These are phyloP conservation scores for Sphagnum fallax DNA, from an alignment of 228 moss, liverwort and hornwort genomes.

Conservation along the genomic window DNA sequence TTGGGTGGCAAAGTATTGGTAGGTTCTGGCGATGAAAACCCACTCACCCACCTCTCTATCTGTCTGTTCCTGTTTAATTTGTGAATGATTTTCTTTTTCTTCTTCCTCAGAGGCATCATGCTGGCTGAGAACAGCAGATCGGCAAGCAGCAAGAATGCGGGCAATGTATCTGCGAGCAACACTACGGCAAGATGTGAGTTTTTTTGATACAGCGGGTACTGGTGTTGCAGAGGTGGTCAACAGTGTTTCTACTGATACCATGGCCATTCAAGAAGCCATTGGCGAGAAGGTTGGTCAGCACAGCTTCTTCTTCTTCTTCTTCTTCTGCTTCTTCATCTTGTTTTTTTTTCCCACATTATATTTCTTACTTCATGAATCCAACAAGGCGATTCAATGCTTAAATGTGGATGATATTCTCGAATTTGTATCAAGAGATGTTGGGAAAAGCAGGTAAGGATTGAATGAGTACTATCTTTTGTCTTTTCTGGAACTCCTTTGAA, in stretches of 20 bases:
- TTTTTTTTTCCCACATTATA: neutral
- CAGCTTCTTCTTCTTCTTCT: neutral
- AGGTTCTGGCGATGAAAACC: neutral
- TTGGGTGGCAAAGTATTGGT: neutral
- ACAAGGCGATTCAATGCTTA: neutral
- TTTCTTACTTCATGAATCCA: neutral
- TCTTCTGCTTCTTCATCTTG: too few relatives aligned
- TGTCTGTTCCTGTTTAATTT: neutral
- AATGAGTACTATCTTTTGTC: too few relatives aligned
- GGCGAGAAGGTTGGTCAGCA: conserved; percentile 58
- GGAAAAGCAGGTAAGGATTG: too few relatives aligned
- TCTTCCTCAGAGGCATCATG: conserved; percentile 57
- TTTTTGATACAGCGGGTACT: conserved; percentile 61
- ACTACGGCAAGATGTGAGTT: conserved; percentile 68
- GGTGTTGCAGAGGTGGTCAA: conserved; percentile 70
- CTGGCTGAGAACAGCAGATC: conserved; percentile 66
- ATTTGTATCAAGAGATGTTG: too few relatives aligned
- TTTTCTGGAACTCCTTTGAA: neutral
- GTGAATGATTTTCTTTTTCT: neutral
- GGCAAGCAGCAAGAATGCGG: conserved; percentile 60
- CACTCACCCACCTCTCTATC: neutral
- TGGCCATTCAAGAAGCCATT: conserved; percentile 62
- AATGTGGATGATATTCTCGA: neutral
- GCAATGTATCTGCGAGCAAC: conserved; percentile 60
- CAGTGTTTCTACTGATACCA: conserved; percentile 57